Conservation (phyloP, 139 green algal species). For the Micromonas pusilla region DNA sequence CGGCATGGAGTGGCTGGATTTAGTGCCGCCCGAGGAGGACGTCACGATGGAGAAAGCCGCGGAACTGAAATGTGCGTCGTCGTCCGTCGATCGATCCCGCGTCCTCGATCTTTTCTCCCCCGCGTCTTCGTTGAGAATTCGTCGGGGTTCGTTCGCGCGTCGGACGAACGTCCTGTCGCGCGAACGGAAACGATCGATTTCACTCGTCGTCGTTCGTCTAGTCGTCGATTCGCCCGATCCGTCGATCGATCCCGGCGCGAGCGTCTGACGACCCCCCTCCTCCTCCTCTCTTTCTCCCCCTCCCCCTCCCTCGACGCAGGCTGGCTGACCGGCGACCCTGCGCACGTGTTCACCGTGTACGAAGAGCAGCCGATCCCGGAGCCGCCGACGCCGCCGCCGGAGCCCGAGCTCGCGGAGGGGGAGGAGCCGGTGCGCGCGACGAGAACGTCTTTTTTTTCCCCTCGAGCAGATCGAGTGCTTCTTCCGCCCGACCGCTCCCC, state of each 20-base stretch:
- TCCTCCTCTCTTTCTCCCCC: background rate
- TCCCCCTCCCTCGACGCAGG: background rate
- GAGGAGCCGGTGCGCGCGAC: too few relatives aligned
- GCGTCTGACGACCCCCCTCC: background rate
- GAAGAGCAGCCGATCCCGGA: conserved; percentile 7
- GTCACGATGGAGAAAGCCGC: conserved; percentile 25
- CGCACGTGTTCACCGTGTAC: conserved; percentile 40
- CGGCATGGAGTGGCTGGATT: conserved; percentile 51
- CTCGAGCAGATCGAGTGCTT: too few relatives aligned
- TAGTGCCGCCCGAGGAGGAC: conserved; percentile 41
- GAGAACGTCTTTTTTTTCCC: too few relatives aligned
- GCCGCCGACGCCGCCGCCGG: background rate
- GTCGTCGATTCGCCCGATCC: too few relatives aligned
- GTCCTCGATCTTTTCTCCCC: background rate
- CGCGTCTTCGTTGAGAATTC: too few relatives aligned
- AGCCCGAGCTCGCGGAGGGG: conserved; percentile 15
- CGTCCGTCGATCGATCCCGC: background rate
- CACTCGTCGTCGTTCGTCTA: too few relatives aligned
- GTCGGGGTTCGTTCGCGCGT: too few relatives aligned
- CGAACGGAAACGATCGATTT: too few relatives aligned
- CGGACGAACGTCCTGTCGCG: too few relatives aligned
- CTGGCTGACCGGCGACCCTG: conserved; percentile 44
- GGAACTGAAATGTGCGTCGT: conserved; percentile 14
- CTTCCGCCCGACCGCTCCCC: too few relatives aligned
- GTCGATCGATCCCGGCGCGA: background rate